Evolutionary conservation across 495 filamentous ascomycete species (phyloP), one percentile per base, ranked within the genome.

Genomic region (Tuber borchii): DNA sequence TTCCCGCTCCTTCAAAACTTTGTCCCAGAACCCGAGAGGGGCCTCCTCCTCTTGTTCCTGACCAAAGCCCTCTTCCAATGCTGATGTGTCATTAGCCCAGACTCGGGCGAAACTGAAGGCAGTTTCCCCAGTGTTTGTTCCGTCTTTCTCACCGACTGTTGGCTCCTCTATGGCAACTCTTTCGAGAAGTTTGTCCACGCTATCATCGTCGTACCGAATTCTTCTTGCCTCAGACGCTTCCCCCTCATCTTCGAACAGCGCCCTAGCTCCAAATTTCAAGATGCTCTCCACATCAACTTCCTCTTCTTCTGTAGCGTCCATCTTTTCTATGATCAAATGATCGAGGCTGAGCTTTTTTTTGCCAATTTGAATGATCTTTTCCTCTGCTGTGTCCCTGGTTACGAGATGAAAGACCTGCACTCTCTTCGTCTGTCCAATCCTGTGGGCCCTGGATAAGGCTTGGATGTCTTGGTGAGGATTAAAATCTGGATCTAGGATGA

Each of bases 401-500:
- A 96, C 93, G 0, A 99, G 84, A 81, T 98, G 94, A 82, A 97
- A 97, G 70, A 96, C 94, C 10, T 98, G 86, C 7, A 99, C 95
- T 77, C 95, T 97, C 79, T 97, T 95, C 81, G 92, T 91, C 83
- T 99, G 95, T 0, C 95, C 95, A 73, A 99, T 97, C 44, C 95
- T 90, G 83, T 99, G 95, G 37, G 95, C 96, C 76, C 95, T 90
- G 12, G 93, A 97, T 8, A 98, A 85, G 0, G 95, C 95, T 84
- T 99, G 95, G 77, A 98, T 93, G 81, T 99, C 95, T 83, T 98
- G 95, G 80, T 98, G 95, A 0, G 95, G 95, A 78, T 99, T 99
- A 86, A 97, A 98, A 81, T 99, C 95, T 0, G 95, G 96, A 81
- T 99, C 95, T 78, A 97, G 90, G 71, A 99, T 97, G 73, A 99